Base-by-base conservation (phyloP, 2,329 filamentous ascomycete species). In the Fusarium cicatricum region DNA sequence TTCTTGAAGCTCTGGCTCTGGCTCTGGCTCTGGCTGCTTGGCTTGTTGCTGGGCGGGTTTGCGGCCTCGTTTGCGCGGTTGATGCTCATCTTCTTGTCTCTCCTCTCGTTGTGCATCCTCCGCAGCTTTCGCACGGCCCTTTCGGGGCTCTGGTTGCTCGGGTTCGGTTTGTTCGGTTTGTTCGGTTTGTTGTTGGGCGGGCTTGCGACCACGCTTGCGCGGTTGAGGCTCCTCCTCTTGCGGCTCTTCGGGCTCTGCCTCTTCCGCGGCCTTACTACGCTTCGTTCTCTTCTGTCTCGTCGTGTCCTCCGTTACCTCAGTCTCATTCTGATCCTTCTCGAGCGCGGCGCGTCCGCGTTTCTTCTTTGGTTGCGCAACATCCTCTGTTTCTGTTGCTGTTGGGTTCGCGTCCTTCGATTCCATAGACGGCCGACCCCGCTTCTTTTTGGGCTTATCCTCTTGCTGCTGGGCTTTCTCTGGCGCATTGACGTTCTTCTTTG, bases 281-380 rank as follows among this genome's bases (percentile, higher is more conserved):
- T 67, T 61, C 12, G 55, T 44, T 38, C 42, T 53, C 16, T 57
- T 60, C 31, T 55, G 38, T 37, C 67, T 65, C 17, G 55, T 55
- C 7, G 58, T 47, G 16, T 57, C 51, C 9, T 59, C 55, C 10
- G 37, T 43, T n/a, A 29, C 21, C 15, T 66, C 55, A 3, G 47
- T 50, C 41, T 50, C 44, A 34, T 49, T 34, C 12, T 23, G 52
- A 17, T 41, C 55, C 39, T 49, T 64, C 32, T 63, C 60, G 4
- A 70, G 45, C 12, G 74, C 73, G 19, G 70, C 66, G 6, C 70
- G 73, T 49, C 72, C 74, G 62, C 75, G 75, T 64, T 73, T 74
- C 34, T 70, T 67, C 60, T 75, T 75, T 15, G 70, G 65, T 46
- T 69, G 68, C 34, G 68, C 57, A 19, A 58, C 55, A 15, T 53